phyloP scores from a whole-genome alignment of 176 grass and related monocot genomes.

The Oryza brachyantha region DNA sequence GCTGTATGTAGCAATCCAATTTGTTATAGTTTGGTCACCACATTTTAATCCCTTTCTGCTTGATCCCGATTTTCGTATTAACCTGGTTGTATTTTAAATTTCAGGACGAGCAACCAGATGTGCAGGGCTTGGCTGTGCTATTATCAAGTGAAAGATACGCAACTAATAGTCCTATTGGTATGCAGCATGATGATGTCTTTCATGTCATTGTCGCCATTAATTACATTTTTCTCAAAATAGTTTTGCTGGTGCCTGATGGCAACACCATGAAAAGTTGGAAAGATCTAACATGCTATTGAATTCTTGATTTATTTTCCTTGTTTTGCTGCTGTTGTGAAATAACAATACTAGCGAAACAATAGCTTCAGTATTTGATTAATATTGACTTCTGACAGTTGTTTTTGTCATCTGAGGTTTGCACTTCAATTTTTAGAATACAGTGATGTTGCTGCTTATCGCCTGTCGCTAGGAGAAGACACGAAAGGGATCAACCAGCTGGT shows the following conservation, averaged over 20 bases:
- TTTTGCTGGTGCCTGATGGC: conserved; percentile 19
- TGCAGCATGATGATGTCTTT: conserved; percentile 19
- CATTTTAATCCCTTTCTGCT: neutral
- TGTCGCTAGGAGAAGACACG: conserved; percentile 93
- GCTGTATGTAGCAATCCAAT: neutral
- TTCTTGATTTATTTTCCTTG: conserved; percentile 1
- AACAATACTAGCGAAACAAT: neutral
- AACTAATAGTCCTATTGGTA: conserved; percentile 94
- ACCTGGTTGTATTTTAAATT: conserved; percentile 31
- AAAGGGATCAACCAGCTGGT: conserved; percentile 99
- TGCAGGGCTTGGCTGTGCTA: conserved; percentile 88
- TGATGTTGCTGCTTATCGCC: conserved; percentile 92
- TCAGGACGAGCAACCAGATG: conserved; percentile 96
- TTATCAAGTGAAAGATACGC: conserved; percentile 92
- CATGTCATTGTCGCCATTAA: conserved; percentile 6
- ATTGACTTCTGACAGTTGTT: neutral
- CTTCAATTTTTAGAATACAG: conserved; percentile 69
- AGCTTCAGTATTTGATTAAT: neutral
- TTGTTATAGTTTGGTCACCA: neutral
- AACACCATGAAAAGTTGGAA: neutral
- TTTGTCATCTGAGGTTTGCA: conserved; percentile 19
- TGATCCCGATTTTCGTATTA: conserved; percentile 26
- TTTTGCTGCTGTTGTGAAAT: neutral
- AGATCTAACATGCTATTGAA: neutral
- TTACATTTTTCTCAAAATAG: conserved; percentile 1